These are phyloP conservation scores for Peniophora sp. DNA, from an alignment of 1,284 basidiomycete species.

Conservation along the genomic window DNA sequence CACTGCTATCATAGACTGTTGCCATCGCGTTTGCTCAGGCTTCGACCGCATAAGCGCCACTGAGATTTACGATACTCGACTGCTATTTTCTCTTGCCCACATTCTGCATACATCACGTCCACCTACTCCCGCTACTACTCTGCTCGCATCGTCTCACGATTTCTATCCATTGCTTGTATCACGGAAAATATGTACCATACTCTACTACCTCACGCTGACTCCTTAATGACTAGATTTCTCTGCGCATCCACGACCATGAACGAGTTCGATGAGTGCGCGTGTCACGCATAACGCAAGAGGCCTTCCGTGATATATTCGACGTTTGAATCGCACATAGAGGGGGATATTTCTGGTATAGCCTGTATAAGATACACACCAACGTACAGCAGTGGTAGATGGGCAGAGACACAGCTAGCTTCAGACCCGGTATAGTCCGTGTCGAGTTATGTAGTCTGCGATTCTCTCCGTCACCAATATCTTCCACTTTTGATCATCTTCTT, in stretches of 20 bases:
- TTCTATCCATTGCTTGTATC: not conserved
- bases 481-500: conserved; percentile 26
- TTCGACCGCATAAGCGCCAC: conserved; percentile 20
- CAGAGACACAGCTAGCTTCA: not conserved
- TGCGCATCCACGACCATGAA: not conserved
- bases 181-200: not conserved
- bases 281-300: too few species aligned
- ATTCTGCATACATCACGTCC: not conserved
- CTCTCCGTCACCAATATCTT: conserved; percentile 30
- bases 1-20: conserved; percentile 42
- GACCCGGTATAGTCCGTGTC: conserved; percentile 39
- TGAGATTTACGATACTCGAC: too few species aligned
- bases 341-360: too few species aligned
- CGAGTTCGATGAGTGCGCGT: not conserved
- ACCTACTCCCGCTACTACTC: not conserved
- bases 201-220: not conserved
- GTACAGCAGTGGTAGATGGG: too few species aligned
- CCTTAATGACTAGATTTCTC: not conserved
- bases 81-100: not conserved
- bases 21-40: conserved; percentile 81
- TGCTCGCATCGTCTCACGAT: not conserved
- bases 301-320: too few species aligned
- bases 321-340: too few species aligned
- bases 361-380: too few species aligned
- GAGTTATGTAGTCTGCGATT: conserved; percentile 41